Conservation (phyloP, 192 early-diverging fungal species). For the Backusella tuberculispora region DNA sequence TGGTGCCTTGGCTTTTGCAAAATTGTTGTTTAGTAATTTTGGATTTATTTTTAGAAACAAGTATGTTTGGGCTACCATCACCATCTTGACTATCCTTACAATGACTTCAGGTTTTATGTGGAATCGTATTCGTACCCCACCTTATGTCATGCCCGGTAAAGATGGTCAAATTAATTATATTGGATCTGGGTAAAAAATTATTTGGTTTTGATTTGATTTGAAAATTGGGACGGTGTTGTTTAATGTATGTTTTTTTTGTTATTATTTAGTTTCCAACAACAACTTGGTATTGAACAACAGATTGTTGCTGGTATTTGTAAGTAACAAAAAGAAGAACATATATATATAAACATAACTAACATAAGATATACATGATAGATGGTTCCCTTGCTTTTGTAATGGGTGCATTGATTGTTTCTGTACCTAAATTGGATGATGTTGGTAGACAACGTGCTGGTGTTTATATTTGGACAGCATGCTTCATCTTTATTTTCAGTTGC, state of each 20-base stretch:
- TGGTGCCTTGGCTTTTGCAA: conserved; percentile 32
- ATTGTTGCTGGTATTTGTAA: conserved; percentile 75
- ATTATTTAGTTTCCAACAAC: conserved; percentile 55
- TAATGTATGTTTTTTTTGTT: neutral
- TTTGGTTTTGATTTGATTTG: neutral
- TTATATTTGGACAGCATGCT: conserved; percentile 61
- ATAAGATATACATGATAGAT: conserved; percentile 47
- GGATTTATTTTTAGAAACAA: conserved; percentile 52
- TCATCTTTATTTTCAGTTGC: conserved; percentile 69
- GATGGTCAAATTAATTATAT: conserved; percentile 63
- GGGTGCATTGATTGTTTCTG: conserved; percentile 55
- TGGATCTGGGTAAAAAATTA: conserved; percentile 52
- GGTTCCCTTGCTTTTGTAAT: conserved; percentile 57
- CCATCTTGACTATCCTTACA: conserved; percentile 56
- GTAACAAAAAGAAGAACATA: conserved; percentile 13
- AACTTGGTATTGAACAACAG: conserved; percentile 73
- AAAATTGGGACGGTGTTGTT: neutral
- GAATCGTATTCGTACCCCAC: conserved; percentile 78
- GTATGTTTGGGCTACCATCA: conserved; percentile 56
- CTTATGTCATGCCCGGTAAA: conserved; percentile 57
- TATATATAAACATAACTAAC: neutral
- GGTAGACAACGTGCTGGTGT: conserved; percentile 57
- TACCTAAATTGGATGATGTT: conserved; percentile 58
- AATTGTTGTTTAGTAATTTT: conserved; percentile 45
- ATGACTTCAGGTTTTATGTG: conserved; percentile 85